These are phyloP conservation scores for Leccinum pellstonianum DNA, from an alignment of 768 basidiomycete species.

Conservation along the genomic window DNA sequence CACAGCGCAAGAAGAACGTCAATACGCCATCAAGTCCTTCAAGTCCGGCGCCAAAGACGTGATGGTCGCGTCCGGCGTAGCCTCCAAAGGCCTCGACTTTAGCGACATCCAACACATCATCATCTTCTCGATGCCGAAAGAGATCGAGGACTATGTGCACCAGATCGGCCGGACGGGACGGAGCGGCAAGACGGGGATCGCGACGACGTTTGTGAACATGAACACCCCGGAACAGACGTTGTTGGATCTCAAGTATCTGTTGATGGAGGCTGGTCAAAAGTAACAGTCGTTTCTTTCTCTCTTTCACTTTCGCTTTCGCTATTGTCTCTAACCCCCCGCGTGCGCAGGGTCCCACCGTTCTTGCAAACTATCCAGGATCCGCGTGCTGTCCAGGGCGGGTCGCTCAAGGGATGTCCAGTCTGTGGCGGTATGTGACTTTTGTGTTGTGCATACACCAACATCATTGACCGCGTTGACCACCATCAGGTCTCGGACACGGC, in stretches of 20 bases:
- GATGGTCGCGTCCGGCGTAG: slow-evolving; percentile 98
- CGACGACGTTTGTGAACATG: slow-evolving; percentile 99
- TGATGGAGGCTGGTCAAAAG: slow-evolving; percentile 99
- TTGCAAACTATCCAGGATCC: slow-evolving; percentile 88
- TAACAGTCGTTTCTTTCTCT: slow-evolving; percentile 37
- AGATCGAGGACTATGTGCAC: slow-evolving; percentile 99
- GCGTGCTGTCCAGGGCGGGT: slow-evolving; percentile 72
- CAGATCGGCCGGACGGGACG: slow-evolving; percentile 98
- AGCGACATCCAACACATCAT: slow-evolving; percentile 99
- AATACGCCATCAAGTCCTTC: slow-evolving; percentile 98
- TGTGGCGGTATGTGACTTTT: slow-evolving; percentile 73
- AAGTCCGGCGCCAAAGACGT: slow-evolving; percentile 97
- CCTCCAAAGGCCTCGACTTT: slow-evolving; percentile 98
- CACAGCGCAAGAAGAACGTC: slow-evolving; percentile 94
- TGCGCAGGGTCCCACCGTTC: slow-evolving; percentile 85
- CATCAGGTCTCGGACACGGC: slow-evolving; percentile 83
- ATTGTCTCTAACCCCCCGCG: too few relatives aligned
- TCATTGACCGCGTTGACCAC: not conserved
- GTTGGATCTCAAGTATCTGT: slow-evolving; percentile 92
- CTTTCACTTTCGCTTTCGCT: too few relatives aligned
- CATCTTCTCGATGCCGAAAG: slow-evolving; percentile 99
- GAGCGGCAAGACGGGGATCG: slow-evolving; percentile 97
- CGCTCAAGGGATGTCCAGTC: slow-evolving; percentile 86
- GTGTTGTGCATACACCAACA: too few relatives aligned
- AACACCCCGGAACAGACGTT: slow-evolving; percentile 95